Percentiles rank a stretch among this genome's conserved stretches.
phyloP scores from a whole-genome alignment of 805 yeast species.

The Saturnispora mendoncae region DNA sequence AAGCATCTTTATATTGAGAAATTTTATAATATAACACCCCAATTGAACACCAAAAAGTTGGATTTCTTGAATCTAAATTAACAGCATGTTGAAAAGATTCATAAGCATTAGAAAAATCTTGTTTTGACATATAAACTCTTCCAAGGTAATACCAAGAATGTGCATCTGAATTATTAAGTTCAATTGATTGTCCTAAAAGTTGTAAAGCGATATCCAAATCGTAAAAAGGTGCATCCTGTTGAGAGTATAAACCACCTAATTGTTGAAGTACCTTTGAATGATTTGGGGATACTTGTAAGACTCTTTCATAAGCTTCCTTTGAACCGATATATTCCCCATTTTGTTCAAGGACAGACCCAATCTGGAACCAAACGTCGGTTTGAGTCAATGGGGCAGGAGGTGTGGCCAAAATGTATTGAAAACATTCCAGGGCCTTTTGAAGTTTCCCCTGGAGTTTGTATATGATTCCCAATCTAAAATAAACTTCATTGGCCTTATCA shows the following conservation, averaged over 20 bases:
- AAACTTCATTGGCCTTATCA: slow-evolving; percentile 93
- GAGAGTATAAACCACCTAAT: slow-evolving; percentile 88
- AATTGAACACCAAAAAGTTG: slow-evolving; percentile 95
- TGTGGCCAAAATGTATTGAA: slow-evolving; percentile 78
- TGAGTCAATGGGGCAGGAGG: slow-evolving; percentile 96
- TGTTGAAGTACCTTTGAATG: slow-evolving; percentile 96
- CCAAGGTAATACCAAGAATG: slow-evolving; percentile 97
- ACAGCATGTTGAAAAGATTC: slow-evolving; percentile 99
- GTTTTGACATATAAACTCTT: slow-evolving; percentile 92
- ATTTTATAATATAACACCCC: slow-evolving; percentile 96
- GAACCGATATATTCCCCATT: slow-evolving; percentile 89
- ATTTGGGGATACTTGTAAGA: slow-evolving; percentile 77
- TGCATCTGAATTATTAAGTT: slow-evolving; percentile 84
- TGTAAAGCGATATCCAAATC: slow-evolving; percentile 79
- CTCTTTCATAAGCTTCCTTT: slow-evolving; percentile 90
- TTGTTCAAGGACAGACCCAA: slow-evolving; percentile 91
- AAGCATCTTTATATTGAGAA: slow-evolving; percentile 90
- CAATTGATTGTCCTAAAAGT: slow-evolving; percentile 77
- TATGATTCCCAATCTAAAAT: slow-evolving; percentile 91
- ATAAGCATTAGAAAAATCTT: slow-evolving; percentile 91
- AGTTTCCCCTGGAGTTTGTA: slow-evolving; percentile 91
- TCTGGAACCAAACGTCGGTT: slow-evolving; percentile 97
- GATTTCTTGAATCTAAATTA: slow-evolving; percentile 91
- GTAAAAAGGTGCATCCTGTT: slow-evolving; percentile 56
- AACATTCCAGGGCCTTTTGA: slow-evolving; percentile 84